phyloP scores from a whole-genome alignment of 169 alveolate species.

The Plasmodium reichenowi region DNA sequence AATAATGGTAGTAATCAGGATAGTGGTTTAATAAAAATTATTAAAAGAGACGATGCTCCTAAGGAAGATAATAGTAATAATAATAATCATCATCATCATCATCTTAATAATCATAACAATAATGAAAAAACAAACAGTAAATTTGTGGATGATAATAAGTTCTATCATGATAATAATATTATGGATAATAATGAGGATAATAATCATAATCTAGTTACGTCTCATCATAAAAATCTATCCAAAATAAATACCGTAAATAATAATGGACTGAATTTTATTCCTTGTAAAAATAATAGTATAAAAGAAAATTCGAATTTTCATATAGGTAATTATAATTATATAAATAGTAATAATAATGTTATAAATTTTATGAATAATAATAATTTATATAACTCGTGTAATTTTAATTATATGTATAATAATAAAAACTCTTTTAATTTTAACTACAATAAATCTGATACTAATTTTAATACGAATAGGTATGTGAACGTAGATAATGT shows the following conservation, averaged over 20 bases:
- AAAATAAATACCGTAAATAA: not conserved
- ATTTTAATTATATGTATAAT: constrained; percentile 43
- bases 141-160: constrained; percentile 31
- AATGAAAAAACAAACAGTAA: constrained; percentile 20
- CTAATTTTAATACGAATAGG: constrained; percentile 73
- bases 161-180: not conserved
- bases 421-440: constrained; percentile 19
- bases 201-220: not conserved
- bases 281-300: constrained; percentile 33
- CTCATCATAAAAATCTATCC: constrained; percentile 31
- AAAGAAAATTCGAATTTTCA: constrained; percentile 68
- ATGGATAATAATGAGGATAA: constrained; percentile 33
- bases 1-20: constrained; percentile 19
- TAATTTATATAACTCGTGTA: constrained; percentile 50
- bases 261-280: constrained; percentile 28
- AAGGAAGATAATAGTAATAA: constrained; percentile 33
- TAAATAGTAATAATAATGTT: constrained; percentile 17
- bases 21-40: constrained; percentile 10
- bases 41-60: constrained; percentile 8
- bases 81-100: constrained; percentile 28
- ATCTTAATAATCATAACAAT: too few relatives aligned
- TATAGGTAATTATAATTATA: constrained; percentile 56
- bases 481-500: constrained; percentile 55
- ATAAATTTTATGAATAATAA: constrained; percentile 14
- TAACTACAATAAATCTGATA: constrained; percentile 60